These are phyloP conservation scores for Rhodamnia rubescens DNA, from an alignment of 345 rosid genomes.

Conservation along the genomic window DNA sequence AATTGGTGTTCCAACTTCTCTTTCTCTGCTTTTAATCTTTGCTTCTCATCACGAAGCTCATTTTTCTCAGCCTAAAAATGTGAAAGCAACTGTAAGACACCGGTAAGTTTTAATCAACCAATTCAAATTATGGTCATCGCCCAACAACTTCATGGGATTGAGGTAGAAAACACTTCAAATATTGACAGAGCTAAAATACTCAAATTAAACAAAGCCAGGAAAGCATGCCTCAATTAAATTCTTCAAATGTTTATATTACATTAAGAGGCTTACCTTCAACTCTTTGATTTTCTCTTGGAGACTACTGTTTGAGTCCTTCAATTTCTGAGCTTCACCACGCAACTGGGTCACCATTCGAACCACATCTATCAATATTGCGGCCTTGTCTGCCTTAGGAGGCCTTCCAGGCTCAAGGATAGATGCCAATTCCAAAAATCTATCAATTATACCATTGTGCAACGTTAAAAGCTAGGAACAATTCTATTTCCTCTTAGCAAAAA, in stretches of 20 bases:
- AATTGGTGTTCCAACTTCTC: constrained; percentile 48
- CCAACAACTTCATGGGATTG: background rate
- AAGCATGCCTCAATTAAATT: background rate
- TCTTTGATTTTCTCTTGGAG: constrained; percentile 39
- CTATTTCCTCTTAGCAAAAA: background rate
- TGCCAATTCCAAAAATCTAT: constrained; percentile 34
- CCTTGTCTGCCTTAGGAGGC: constrained; percentile 35
- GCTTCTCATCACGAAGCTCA: constrained; percentile 79
- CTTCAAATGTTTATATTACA: background rate
- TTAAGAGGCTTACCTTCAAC: constrained; percentile 16
- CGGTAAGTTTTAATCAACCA: background rate
- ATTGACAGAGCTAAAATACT: background rate
- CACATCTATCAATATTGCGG: constrained; percentile 31
- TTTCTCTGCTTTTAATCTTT: constrained; percentile 71
- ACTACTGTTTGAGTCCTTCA: constrained; percentile 26
- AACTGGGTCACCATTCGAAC: constrained; percentile 29
- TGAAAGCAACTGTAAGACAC: background rate
- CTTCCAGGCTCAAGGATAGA: constrained; percentile 33
- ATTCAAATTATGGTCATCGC: background rate
- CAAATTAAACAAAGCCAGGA: background rate
- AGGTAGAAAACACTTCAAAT: background rate
- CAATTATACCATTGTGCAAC: background rate
- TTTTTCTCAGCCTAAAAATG: constrained; percentile 49
- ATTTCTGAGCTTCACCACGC: constrained; percentile 27
- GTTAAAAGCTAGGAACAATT: background rate